A percentile compares a stretch with the other conserved stretches of the same genome.
Conservation (phyloP, 768 basidiomycete species). For the Hortiboletus campestris region DNA sequence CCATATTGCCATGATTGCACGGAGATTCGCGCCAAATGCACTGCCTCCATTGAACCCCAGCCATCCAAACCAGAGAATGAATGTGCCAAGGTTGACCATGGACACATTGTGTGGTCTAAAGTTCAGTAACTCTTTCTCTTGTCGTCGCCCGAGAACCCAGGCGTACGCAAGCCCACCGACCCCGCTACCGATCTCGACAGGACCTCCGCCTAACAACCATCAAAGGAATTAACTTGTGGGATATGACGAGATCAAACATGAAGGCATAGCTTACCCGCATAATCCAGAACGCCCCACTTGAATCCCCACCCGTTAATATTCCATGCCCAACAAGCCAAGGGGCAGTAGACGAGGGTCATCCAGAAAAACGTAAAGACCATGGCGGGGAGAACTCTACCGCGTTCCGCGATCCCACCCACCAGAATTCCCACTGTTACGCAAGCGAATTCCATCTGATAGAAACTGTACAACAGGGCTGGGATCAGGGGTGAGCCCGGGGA, state of each 20-base stretch:
- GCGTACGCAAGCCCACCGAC: conserved; percentile 83
- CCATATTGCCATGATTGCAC: conserved; percentile 82
- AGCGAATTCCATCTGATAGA: conserved; percentile 87
- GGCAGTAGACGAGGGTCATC: conserved; percentile 86
- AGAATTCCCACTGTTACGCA: conserved; percentile 78
- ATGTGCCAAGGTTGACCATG: conserved; percentile 79
- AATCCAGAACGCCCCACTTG: conserved; percentile 83
- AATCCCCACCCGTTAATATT: conserved; percentile 79
- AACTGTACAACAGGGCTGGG: conserved; percentile 78
- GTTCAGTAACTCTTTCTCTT: conserved; percentile 67
- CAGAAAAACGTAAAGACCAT: conserved; percentile 82
- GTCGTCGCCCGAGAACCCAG: conserved; percentile 81
- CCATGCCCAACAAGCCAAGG: conserved; percentile 87
- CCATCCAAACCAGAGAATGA: conserved; percentile 87
- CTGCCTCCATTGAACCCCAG: conserved; percentile 91
- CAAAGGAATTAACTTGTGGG: neutral
- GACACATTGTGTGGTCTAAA: conserved; percentile 90
- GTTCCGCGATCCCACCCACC: conserved; percentile 81
- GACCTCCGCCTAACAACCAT: conserved; percentile 62
- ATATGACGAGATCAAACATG: neutral
- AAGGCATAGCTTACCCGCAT: conserved; percentile 57
- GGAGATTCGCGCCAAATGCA: conserved; percentile 83
- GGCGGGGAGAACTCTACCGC: conserved; percentile 77
- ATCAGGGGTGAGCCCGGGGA: conserved; percentile 80
- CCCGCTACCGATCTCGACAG: conserved; percentile 86